A percentile compares a stretch with the other conserved stretches of the same genome.
These are phyloP conservation scores for Filobasidium floriforme DNA, from an alignment of 768 basidiomycete species.

Conservation along the genomic window DNA sequence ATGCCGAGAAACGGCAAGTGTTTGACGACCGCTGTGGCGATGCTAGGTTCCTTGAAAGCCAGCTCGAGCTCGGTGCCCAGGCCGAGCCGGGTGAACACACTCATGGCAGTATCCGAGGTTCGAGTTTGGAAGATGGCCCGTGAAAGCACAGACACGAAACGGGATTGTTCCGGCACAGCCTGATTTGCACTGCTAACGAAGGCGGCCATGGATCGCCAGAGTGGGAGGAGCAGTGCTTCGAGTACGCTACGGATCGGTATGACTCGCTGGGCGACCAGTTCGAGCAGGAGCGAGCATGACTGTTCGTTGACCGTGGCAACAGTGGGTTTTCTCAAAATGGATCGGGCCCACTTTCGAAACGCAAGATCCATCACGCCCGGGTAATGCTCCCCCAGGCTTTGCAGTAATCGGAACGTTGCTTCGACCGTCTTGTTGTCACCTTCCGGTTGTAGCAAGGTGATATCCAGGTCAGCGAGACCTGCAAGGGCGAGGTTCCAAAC, in stretches of 20 bases:
- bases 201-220: slow-evolving; percentile 1
- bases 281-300: neutral
- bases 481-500: slow-evolving; percentile 7
- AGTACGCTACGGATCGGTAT: neutral
- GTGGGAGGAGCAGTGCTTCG: neutral
- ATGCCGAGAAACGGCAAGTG: slow-evolving; percentile 1
- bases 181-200: neutral
- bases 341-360: neutral
- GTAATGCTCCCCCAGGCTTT: neutral
- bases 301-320: neutral
- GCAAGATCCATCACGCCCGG: neutral
- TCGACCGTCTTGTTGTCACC: neutral
- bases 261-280: neutral
- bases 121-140: neutral
- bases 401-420: neutral
- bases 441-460: slow-evolving; percentile 1
- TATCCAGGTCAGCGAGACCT: neutral
- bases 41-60: neutral
- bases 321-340: neutral
- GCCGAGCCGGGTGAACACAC: neutral
- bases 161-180: neutral
- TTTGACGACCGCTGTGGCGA: neutral
- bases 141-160: neutral
- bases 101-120: neutral
- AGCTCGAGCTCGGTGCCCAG: neutral